phyloP scores from a whole-genome alignment of 108 stramenopile genomes.

The Nitzschia sp. region DNA sequence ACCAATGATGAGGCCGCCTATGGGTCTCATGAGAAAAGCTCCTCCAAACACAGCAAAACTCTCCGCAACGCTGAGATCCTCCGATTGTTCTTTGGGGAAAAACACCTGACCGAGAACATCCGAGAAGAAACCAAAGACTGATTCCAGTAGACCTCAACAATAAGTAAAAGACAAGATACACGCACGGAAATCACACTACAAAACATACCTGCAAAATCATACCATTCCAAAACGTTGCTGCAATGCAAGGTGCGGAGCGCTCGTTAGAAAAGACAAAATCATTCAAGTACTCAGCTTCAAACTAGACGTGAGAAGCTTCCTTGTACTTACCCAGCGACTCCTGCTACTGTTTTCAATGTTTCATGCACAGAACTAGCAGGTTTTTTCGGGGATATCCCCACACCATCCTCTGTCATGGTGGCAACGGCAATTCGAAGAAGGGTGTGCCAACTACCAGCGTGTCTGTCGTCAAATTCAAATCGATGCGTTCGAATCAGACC shows the following conservation, averaged over 20 bases:
- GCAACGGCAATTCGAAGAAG: too few relatives aligned
- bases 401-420: too few relatives aligned
- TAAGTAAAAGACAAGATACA: conserved; percentile 23
- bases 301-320: too few relatives aligned
- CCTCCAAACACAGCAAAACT: conserved; percentile 79
- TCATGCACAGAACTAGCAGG: neutral
- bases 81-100: conserved; percentile 59
- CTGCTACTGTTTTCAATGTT: neutral
- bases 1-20: conserved; percentile 75
- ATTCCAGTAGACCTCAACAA: conserved; percentile 49
- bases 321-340: neutral
- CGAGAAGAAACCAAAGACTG: conserved; percentile 72
- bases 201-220: conserved; percentile 42
- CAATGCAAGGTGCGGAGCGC: too few relatives aligned
- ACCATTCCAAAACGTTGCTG: conserved; percentile 37
- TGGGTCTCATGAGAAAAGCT: conserved; percentile 73
- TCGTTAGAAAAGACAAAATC: too few relatives aligned
- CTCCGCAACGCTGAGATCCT: conserved; percentile 35
- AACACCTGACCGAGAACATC: conserved; percentile 69
- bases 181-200: neutral
- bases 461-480: too few relatives aligned
- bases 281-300: too few relatives aligned
- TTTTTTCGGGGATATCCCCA: too few relatives aligned
- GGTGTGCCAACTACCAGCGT: too few relatives aligned
- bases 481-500: too few relatives aligned